A percentile compares a stretch with the other conserved stretches of the same genome.
Conservation (phyloP, 345 rosid species). For the Eucalyptus regnans region DNA sequence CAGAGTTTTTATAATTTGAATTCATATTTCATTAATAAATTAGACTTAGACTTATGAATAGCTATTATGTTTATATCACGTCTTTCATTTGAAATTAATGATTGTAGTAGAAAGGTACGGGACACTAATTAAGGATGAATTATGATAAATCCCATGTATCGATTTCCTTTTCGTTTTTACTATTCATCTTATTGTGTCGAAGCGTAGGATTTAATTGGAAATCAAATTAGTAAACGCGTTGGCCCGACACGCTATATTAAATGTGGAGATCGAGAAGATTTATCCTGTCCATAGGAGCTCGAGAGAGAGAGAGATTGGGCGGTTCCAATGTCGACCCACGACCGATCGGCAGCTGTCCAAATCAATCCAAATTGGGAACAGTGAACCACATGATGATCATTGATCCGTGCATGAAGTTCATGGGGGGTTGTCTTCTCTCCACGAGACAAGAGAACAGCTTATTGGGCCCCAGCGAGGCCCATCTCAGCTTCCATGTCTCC, state of each 20-base stretch:
- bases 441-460: background rate
- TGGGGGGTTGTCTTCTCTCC: background rate
- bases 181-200: rapidly evolving
- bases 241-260: background rate
- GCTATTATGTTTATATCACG: rapidly evolving
- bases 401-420: conserved; percentile 1
- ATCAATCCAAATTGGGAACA: background rate
- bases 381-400: background rate
- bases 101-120: rapidly evolving
- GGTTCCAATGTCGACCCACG: background rate
- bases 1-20: no score
- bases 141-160: rapidly evolving
- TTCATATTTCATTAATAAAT: no score
- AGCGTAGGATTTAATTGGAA: no score
- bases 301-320: background rate
- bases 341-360: background rate
- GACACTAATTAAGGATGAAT: background rate
- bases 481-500: background rate
- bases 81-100: no score
- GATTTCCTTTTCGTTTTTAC: rapidly evolving
- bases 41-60: no score
- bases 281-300: background rate
- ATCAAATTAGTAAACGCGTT: no score
- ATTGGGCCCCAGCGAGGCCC: background rate
- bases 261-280: background rate